Evolutionary conservation across 2,329 filamentous ascomycete genomes (phyloP), one percentile per base, ranked within the genome.

Genomic region (Rhytidhysteron rufulum): DNA sequence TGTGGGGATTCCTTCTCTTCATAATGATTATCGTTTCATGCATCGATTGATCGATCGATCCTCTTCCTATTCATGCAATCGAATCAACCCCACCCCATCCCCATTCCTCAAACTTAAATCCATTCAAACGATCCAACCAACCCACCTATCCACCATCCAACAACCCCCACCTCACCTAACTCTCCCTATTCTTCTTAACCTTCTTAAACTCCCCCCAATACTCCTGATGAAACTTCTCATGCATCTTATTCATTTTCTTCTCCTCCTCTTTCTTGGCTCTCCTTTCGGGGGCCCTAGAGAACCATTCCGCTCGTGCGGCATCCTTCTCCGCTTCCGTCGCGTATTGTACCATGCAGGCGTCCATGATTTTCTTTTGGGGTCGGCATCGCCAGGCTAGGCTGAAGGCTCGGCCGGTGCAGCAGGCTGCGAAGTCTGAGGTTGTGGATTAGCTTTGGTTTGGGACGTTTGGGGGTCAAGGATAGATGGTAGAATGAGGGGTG

Each of bases 271-370:
- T 71, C 65, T 85, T 80, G 42, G 71, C 71, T 54, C 82, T 78
- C 41, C 90, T 76, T 69, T 88, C 80, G 53, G 87, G 74, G 37
- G 87, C 78, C 48, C 79, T 76, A 37, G 82, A 80, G 65, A 97
- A 97, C 93, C 93, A 98, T 63, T 97, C 89, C 66, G 89, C 86
- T 38, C 93, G 76, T 48, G 93, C 93, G 18, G 81, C 82, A 69
- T 98, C 93, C 66, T 94, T 79, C 63, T 94, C 88, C 40, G 78
- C 81, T 48, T 83, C 86, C 49, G 87, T 94, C 40, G 91, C 90
- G 70, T 94, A 85, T 41, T 76, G 68, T 53, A 90, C 76, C 89
- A 98, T 96, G 72, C 93, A 98, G 46, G 73, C 76, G 70, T 98
- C 98, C 93, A 98, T 98, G 25, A 77, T 75, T 47, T 84, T 82